Evolutionary conservation across 495 filamentous ascomycete species (phyloP).

Genomic region (Penicillium manginii): DNA sequence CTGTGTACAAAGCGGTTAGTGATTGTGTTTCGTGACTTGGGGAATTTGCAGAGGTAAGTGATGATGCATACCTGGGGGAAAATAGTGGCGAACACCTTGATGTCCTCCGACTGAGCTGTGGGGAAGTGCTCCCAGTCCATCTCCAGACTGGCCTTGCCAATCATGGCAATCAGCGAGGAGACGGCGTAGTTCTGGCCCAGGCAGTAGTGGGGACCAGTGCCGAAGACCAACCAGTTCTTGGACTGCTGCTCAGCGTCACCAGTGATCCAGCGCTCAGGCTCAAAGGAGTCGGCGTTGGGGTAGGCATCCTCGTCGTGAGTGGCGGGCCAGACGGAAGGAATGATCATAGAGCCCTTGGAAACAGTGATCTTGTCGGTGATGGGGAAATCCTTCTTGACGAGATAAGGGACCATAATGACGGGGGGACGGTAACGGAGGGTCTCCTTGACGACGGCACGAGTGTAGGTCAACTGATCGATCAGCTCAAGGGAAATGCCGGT

Average conservation of each 20-base stretch:
- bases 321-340: constrained; percentile 87
- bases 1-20: constrained; percentile 30
- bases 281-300: constrained; percentile 81
- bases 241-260: constrained; percentile 88
- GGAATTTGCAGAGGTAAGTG: neutral
- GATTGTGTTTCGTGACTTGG: neutral
- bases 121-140: constrained; percentile 90
- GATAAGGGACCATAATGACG: constrained; percentile 96
- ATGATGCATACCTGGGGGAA: constrained; percentile 82
- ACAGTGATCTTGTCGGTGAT: constrained; percentile 86
- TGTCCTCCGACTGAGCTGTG: constrained; percentile 83
- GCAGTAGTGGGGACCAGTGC: constrained; percentile 95
- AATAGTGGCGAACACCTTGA: constrained; percentile 97
- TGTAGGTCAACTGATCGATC: constrained; percentile 87
- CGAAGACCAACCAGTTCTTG: constrained; percentile 98
- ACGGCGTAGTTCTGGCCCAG: constrained; percentile 94
- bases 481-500: constrained; percentile 76
- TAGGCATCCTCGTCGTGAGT: constrained; percentile 95
- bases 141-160: constrained; percentile 90
- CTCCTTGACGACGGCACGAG: constrained; percentile 91
- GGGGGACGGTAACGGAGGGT: constrained; percentile 93
- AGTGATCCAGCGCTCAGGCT: constrained; percentile 88
- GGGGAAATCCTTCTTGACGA: constrained; percentile 94
- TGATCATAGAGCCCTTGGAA: constrained; percentile 92
- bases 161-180: constrained; percentile 84